Percentiles rank a stretch among this genome's conserved stretches.
These are phyloP conservation scores for Gossypium australe DNA, from an alignment of 345 rosid species.

Conservation along the genomic window DNA sequence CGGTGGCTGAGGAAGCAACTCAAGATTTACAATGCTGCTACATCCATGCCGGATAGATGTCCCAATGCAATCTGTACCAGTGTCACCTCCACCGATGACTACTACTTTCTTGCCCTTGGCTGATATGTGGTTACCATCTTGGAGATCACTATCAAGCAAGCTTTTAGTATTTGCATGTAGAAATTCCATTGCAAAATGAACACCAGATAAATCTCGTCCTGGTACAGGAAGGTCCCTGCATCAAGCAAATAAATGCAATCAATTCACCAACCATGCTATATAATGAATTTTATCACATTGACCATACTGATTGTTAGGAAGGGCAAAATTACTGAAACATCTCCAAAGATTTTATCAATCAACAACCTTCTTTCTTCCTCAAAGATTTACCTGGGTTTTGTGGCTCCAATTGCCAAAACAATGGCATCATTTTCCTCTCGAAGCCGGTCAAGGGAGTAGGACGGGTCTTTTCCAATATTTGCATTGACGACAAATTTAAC, in stretches of 20 bases:
- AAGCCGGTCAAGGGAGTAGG: slow-evolving; percentile 64
- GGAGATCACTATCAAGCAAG: slow-evolving; percentile 80
- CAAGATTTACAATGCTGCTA: slow-evolving; percentile 62
- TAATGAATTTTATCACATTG: not conserved
- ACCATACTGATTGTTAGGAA: not conserved
- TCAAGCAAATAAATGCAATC: slow-evolving; percentile 2
- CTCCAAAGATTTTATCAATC: not conserved
- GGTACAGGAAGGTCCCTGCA: slow-evolving; percentile 98
- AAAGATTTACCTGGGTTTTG: slow-evolving; percentile 74
- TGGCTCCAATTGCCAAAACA: slow-evolving; percentile 89
- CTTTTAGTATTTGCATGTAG: slow-evolving; percentile 96
- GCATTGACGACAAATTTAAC: slow-evolving; percentile 85
- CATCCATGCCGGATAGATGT: slow-evolving; percentile 98
- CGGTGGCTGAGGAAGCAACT: slow-evolving; percentile 96
- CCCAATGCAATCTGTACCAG: slow-evolving; percentile 97
- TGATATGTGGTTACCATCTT: slow-evolving; percentile 81
- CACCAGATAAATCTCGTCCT: slow-evolving; percentile 82
- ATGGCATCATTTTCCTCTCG: slow-evolving; percentile 78
- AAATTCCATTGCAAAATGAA: slow-evolving; percentile 97
- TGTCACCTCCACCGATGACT: slow-evolving; percentile 99
- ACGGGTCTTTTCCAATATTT: slow-evolving; percentile 74
- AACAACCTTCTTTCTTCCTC: not conserved
- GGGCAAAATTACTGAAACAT: not conserved
- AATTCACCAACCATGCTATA: not conserved
- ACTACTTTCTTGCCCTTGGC: slow-evolving; percentile 92